Evolutionary conservation across 345 rosid species (phyloP).

Genomic region (Brassica carinata): DNA sequence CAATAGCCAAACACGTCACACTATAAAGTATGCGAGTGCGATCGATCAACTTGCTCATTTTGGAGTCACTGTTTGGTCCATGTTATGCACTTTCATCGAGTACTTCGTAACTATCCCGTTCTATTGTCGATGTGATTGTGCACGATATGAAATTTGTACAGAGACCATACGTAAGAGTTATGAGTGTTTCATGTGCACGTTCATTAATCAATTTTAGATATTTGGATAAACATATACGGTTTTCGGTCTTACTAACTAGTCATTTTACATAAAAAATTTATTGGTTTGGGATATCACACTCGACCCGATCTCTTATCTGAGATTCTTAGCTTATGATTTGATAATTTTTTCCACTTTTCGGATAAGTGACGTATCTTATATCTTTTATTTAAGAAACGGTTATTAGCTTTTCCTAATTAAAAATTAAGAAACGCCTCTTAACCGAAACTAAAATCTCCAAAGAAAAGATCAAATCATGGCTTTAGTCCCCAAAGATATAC

Average conservation of each 20-base stretch:
- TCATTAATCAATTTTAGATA: background rate
- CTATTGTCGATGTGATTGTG: background rate
- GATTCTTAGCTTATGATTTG: no score
- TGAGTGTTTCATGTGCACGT: background rate
- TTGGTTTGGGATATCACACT: no score
- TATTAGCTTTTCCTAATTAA: no score
- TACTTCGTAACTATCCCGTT: background rate
- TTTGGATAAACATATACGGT: no score
- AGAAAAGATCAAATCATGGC: no score
- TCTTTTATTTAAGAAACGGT: no score
- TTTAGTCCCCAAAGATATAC: background rate
- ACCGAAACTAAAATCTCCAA: no score
- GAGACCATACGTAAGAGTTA: background rate
- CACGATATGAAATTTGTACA: background rate
- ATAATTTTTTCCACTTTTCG: no score
- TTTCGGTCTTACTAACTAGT: background rate
- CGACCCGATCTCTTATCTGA: no score
- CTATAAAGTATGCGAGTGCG: background rate
- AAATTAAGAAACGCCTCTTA: no score
- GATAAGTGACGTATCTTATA: no score
- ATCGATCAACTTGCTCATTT: background rate
- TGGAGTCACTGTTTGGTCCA: background rate
- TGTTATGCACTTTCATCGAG: background rate
- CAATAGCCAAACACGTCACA: background rate
- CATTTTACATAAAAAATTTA: background rate